Evolutionary conservation across 768 basidiomycete species (phyloP), one percentile per base, ranked within the genome.

Genomic region (Mycena alexandri): DNA sequence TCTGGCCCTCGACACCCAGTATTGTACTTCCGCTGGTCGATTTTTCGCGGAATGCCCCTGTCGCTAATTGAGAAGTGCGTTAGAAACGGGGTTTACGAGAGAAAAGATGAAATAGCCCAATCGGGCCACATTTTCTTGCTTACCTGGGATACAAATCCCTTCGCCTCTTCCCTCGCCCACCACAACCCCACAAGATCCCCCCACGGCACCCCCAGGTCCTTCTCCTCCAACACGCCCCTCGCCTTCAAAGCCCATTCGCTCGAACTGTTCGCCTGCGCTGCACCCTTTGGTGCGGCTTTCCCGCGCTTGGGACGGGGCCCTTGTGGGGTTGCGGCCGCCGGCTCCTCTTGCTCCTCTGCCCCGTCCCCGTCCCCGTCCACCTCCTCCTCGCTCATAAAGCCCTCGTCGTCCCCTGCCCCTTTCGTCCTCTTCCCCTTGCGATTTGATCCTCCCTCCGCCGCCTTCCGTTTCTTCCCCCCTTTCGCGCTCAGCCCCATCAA

Each of bases 221-320:
- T 16, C 16, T 19, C n/a, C 55, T 57, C 55, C 42, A 57, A 22
- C 41, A 4, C 4, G 41, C 1, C 14, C 14, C 9, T 41, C 2
- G 54, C 54, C 54, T 38, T 56, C 12, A 41, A 4, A 2, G 42
- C 21, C 54, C 54, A 56, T 14, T 56, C 54, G 10, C 24, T 38
- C 1, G 21, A 17, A 24, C 21, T 21, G 14, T 19, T 10, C 7
- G 19, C 24, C 11, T 10, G 10, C 19, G 22, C 19, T 0, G 13
- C 29, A n/a, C n/a, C 29, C 29, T 29, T 29, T 29, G 29, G 3
- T 6, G 29, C 6, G 29, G 29, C 29, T 29, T 29, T 29, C 29
- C 3, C 22, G 16, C 16, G 38, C 25, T 24, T 19, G 55, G 41
- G 13, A 42, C 14, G 41, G 55, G 19, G 9, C 13, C n/a, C 55